These are phyloP conservation scores for Trichoderma aggressivum DNA, from an alignment of 2,329 filamentous ascomycete genomes.

Conservation along the genomic window DNA sequence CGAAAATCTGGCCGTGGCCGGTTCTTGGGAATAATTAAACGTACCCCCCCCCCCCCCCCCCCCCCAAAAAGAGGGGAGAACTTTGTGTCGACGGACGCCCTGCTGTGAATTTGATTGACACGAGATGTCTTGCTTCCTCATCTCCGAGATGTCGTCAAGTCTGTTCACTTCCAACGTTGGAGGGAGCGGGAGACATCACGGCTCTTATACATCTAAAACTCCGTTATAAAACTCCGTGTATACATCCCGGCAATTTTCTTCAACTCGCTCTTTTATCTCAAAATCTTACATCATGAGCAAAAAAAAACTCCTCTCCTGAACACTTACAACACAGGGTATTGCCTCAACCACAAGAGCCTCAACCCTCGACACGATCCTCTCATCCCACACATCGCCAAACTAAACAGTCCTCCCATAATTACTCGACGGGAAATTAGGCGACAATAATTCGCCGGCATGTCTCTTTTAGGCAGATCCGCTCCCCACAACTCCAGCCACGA, in stretches of 20 bases:
- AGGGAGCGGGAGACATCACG: background rate
- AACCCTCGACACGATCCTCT: background rate
- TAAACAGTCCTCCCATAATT: background rate
- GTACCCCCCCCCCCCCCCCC: too few relatives aligned
- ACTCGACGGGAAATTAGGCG: background rate
- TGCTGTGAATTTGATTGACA: background rate
- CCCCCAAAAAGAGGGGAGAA: background rate
- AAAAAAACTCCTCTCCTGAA: background rate
- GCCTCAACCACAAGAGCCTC: background rate
- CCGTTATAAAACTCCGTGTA: background rate
- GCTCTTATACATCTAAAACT: background rate
- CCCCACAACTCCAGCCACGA: background rate
- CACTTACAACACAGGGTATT: background rate
- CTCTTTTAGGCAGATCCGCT: conserved; percentile 13
- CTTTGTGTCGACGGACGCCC: background rate
- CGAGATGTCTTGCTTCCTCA: background rate
- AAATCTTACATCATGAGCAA: background rate
- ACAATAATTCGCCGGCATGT: conserved; percentile 6
- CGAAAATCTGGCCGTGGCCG: too few relatives aligned
- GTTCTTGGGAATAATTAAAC: too few relatives aligned
- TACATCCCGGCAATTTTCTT: background rate
- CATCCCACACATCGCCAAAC: background rate
- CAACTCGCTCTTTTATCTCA: background rate
- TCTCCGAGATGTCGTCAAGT: background rate
- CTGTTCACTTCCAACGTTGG: background rate